A percentile compares a stretch with the other conserved stretches of the same genome.
These are phyloP conservation scores for Spathaspora hagerdaliae DNA, from an alignment of 805 yeast genomes.

Conservation along the genomic window DNA sequence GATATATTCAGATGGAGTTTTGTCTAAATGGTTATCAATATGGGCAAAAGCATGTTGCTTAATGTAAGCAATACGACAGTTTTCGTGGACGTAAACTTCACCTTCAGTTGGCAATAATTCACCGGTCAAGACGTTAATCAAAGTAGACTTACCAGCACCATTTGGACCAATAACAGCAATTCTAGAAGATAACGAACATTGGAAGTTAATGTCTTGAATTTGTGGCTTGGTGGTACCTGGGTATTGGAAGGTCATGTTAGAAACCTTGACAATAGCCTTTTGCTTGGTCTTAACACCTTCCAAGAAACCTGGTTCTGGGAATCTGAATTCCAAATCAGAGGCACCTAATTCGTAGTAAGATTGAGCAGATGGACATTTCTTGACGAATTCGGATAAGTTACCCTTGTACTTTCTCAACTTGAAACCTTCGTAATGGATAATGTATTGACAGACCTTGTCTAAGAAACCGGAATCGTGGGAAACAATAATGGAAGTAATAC, in stretches of 20 bases:
- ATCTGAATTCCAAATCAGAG: slow-evolving; percentile 90
- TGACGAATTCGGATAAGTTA: slow-evolving; percentile 97
- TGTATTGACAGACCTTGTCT: slow-evolving; percentile 95
- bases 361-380: slow-evolving; percentile 98
- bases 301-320: slow-evolving; percentile 99
- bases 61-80: slow-evolving; percentile 99
- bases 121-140: slow-evolving; percentile 98
- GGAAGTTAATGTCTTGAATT: slow-evolving; percentile 88
- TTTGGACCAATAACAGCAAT: slow-evolving; percentile 99
- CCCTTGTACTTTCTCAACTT: slow-evolving; percentile 99
- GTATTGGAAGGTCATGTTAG: slow-evolving; percentile 98
- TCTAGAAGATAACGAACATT: slow-evolving; percentile 98
- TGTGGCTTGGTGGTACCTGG: slow-evolving; percentile 98
- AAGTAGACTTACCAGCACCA: slow-evolving; percentile 99
- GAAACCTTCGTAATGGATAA: slow-evolving; percentile 99
- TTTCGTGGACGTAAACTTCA: slow-evolving; percentile 99
- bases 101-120: slow-evolving; percentile 97
- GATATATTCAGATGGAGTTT: slow-evolving; percentile 99
- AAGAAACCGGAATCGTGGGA: slow-evolving; percentile 99
- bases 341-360: slow-evolving; percentile 98
- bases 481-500: slow-evolving; percentile 96
- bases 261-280: slow-evolving; percentile 98
- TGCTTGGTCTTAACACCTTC: slow-evolving; percentile 99
- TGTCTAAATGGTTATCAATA: slow-evolving; percentile 97
- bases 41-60: slow-evolving; percentile 99